Base-by-base conservation (phyloP, 1,284 basidiomycete genomes). In the Moesziomyces sp. region DNA sequence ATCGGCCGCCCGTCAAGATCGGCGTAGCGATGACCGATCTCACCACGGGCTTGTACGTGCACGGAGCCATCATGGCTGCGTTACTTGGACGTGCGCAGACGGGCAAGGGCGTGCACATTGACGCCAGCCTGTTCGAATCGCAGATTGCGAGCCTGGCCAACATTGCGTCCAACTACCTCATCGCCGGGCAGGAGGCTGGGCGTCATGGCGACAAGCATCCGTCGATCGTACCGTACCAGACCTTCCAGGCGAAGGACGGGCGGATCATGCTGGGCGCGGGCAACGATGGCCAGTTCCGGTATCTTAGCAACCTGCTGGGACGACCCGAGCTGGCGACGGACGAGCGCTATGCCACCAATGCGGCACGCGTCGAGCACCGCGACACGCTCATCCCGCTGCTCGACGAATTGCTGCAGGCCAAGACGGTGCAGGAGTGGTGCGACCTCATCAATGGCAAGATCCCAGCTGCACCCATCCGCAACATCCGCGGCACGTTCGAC, bases 101-200 rank as follows among this genome's bases (percentile, higher is more conserved):
- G 0, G 94, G 94, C 4, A 88, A 91, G 79, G 95, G 94, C 2
- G 90, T 92, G 10, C 92, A 92, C 89, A 92, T 97, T 55, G 95
- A 97, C 50, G 79, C 79, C 79, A 92, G 91, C 78, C 93, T 92
- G 82, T 86, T 96, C 43, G 77, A 84, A 44, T 76, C 65, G 26
- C 84, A 95, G 91, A 89, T 97, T 57, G 94, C 95, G 9, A 92
- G 92, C 9, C 88, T 97, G 7, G 94, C 91, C 1, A 97, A 97
- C 83, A 93, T 98, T 62, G 95, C 92, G 5, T 92, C 92, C 13
- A 97, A 95, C 85, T 97, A 94, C 86, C 89, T 97, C 52, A 91
- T 97, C 62, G 89, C 92, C 8, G 92, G 91, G 1, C 86, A 91
- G 84, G 93, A 96, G 84, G 94, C 92, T 10, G 88, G 88, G n/a